These are phyloP conservation scores for Theileria annulata DNA, from an alignment of 169 alveolate species.

Conservation along the genomic window DNA sequence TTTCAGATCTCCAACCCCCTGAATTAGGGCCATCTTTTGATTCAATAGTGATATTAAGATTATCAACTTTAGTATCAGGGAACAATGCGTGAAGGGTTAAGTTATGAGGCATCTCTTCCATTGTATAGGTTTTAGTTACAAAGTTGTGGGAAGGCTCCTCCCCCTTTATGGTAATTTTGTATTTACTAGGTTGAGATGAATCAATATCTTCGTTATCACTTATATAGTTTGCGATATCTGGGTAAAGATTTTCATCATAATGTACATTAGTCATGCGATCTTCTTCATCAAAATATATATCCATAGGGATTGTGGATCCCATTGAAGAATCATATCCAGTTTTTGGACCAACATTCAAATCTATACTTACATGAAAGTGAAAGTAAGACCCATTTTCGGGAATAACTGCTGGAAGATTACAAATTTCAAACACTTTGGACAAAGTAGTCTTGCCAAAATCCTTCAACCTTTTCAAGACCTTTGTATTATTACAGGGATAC, in stretches of 20 bases:
- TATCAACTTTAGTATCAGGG: slow-evolving; percentile 51
- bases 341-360: slow-evolving; percentile 9
- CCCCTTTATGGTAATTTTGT: slow-evolving; percentile 37
- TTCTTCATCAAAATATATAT: slow-evolving; percentile 55
- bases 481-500: slow-evolving; percentile 27
- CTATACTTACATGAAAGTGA: slow-evolving; percentile 41
- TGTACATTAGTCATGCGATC: slow-evolving; percentile 47
- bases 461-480: slow-evolving; percentile 14
- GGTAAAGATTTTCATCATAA: slow-evolving; percentile 52
- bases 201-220: slow-evolving; percentile 55
- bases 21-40: slow-evolving; percentile 41
- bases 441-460: slow-evolving; percentile 52
- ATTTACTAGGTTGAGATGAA: slow-evolving; percentile 28
- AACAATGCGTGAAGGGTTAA: slow-evolving; percentile 41
- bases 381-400: slow-evolving; percentile 57
- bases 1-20: slow-evolving; percentile 65
- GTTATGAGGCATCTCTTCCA: slow-evolving; percentile 50
- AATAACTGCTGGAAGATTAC: slow-evolving; percentile 46
- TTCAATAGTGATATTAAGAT: slow-evolving; percentile 34
- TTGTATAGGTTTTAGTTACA: slow-evolving; percentile 24
- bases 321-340: slow-evolving; percentile 26
- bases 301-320: slow-evolving; percentile 58
- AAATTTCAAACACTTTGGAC: slow-evolving; percentile 44
- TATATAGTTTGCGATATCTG: slow-evolving; percentile 44
- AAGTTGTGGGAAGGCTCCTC: slow-evolving; percentile 48